Percentiles rank a stretch among this genome's conserved stretches.
Conservation (phyloP, 2,329 filamentous ascomycete species). For the Aschersonia sp. region DNA sequence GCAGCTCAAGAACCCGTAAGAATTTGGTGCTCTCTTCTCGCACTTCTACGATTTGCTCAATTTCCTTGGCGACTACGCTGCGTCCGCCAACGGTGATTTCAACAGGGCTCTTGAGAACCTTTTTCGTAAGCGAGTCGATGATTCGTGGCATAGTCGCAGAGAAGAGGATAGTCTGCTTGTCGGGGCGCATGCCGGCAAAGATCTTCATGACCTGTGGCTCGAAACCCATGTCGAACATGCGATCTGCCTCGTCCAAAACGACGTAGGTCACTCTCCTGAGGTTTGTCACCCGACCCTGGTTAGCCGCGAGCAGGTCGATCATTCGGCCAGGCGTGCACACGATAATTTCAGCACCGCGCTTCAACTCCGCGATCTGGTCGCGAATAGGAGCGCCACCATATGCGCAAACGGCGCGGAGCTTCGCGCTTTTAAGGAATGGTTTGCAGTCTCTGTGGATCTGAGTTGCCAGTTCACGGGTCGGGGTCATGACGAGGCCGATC, state of each 20-base stretch:
- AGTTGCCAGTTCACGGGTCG: slow-evolving; percentile 81
- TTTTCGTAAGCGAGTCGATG: slow-evolving; percentile 81
- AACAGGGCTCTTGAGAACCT: slow-evolving; percentile 70
- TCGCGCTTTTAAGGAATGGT: slow-evolving; percentile 78
- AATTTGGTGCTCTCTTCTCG: slow-evolving; percentile 75
- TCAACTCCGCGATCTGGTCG: slow-evolving; percentile 92
- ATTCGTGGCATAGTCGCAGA: slow-evolving; percentile 92
- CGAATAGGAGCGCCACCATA: slow-evolving; percentile 94
- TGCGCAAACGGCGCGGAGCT: slow-evolving; percentile 75
- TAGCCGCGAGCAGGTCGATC: slow-evolving; percentile 88
- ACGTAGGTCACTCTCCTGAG: slow-evolving; percentile 81
- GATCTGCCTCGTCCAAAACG: slow-evolving; percentile 91
- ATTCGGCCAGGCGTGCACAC: slow-evolving; percentile 91
- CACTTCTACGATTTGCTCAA: slow-evolving; percentile 85
- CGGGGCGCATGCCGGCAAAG: slow-evolving; percentile 77
- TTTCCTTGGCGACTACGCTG: slow-evolving; percentile 78
- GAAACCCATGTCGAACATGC: slow-evolving; percentile 99
- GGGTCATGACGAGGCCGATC: slow-evolving; percentile 78
- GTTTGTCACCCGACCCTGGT: slow-evolving; percentile 88
- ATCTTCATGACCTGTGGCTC: slow-evolving; percentile 98
- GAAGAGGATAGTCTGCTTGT: slow-evolving; percentile 88
- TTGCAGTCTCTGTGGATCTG: slow-evolving; percentile 94
- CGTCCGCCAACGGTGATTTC: slow-evolving; percentile 87
- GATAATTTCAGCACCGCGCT: slow-evolving; percentile 86
- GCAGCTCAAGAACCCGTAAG: slow-evolving; percentile 64